Conservation (phyloP, 2,329 filamentous ascomycete genomes). For the Sporothrix phasma region DNA sequence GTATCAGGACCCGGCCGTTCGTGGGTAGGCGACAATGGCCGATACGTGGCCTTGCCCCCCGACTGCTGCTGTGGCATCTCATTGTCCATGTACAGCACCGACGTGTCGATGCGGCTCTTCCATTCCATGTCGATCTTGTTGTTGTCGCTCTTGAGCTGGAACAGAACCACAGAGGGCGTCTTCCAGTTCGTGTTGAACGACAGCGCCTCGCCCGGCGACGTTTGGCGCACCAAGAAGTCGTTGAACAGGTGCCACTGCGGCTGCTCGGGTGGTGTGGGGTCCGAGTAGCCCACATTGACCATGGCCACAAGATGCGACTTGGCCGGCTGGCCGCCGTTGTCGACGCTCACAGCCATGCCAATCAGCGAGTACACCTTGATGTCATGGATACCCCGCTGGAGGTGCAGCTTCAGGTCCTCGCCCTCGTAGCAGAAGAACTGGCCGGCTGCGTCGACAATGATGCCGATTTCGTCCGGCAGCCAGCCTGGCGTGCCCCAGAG, state of each 20-base stretch:
- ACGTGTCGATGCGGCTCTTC: constrained; percentile 76
- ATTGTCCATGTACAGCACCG: constrained; percentile 66
- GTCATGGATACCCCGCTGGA: constrained; percentile 68
- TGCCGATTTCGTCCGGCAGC: constrained; percentile 86
- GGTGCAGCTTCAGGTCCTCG: constrained; percentile 70
- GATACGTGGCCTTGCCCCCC: constrained; percentile 45
- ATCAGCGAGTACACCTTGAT: constrained; percentile 87
- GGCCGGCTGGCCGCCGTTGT: constrained; percentile 64
- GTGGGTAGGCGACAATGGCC: constrained; percentile 41
- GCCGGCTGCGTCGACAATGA: constrained; percentile 72
- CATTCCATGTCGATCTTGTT: constrained; percentile 78
- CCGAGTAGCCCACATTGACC: constrained; percentile 68
- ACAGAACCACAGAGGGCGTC: constrained; percentile 76
- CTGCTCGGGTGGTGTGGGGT: constrained; percentile 45
- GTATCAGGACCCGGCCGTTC: constrained; percentile 64
- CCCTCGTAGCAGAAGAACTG: constrained; percentile 94
- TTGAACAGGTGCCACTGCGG: constrained; percentile 95
- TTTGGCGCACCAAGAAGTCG: constrained; percentile 82
- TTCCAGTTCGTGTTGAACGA: constrained; percentile 91
- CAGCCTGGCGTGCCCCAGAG: constrained; percentile 86
- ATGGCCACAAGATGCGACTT: constrained; percentile 87
- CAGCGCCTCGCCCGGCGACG: constrained; percentile 65
- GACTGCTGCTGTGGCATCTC: constrained; percentile 20
- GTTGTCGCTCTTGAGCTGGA: constrained; percentile 70
- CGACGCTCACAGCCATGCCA: constrained; percentile 82